These are phyloP conservation scores for Calonectria fujianensis DNA, from an alignment of 2,329 filamentous ascomycete species.

Conservation along the genomic window DNA sequence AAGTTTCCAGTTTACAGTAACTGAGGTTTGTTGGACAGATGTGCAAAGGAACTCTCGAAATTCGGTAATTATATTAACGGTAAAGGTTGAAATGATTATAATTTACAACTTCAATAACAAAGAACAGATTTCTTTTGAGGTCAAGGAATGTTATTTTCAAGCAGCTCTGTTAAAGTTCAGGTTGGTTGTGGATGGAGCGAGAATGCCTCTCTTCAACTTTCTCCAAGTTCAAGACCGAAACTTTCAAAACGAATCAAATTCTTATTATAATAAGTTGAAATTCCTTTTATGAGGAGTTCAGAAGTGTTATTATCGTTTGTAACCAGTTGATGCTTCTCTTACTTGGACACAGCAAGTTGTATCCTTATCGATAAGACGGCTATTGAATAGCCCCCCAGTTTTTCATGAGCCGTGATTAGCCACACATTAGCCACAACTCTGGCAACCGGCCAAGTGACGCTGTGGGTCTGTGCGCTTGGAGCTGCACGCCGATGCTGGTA, in stretches of 20 bases:
- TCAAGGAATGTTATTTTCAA: background rate
- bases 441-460: background rate
- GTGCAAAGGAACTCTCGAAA: background rate
- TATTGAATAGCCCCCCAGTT: background rate
- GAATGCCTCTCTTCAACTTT: background rate
- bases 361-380: conserved; percentile 8
- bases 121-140: background rate
- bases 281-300: background rate
- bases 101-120: background rate
- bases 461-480: conserved; percentile 45
- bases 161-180: background rate
- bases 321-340: background rate
- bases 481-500: conserved; percentile 15
- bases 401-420: background rate
- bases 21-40: background rate
- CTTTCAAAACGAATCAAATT: background rate
- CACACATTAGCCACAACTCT: background rate
- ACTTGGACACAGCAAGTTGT: background rate
- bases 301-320: background rate
- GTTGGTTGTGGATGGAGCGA: background rate
- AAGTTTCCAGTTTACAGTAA: background rate
- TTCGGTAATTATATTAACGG: too few relatives aligned
- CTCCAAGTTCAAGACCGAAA: background rate
- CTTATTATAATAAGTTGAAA: rapidly evolving
- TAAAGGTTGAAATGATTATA: background rate